phyloP scores from a whole-genome alignment of 495 filamentous ascomycete species.

The Thermothielavioides terrestris region DNA sequence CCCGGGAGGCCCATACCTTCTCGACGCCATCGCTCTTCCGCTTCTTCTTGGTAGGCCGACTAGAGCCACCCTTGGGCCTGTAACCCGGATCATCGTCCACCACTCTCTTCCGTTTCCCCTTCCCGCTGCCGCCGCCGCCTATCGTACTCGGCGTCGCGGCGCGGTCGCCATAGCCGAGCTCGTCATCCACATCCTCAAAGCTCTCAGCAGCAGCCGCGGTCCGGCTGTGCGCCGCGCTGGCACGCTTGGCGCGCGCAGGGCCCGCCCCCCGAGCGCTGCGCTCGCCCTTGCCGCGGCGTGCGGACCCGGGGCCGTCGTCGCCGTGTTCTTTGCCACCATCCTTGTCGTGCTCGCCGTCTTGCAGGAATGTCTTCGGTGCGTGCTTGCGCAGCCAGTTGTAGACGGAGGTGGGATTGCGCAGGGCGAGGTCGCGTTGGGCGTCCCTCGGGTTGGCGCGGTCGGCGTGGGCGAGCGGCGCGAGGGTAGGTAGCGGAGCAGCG shows the following conservation, averaged over 20 bases:
- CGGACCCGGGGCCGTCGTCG: constrained; percentile 20
- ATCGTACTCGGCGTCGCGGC: constrained; percentile 38
- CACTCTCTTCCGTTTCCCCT: constrained; percentile 44
- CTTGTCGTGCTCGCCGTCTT: constrained; percentile 56
- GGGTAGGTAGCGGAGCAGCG: constrained; percentile 23
- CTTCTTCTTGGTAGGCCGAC: constrained; percentile 58
- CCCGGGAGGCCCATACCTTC: background rate
- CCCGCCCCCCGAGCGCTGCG: constrained; percentile 11
- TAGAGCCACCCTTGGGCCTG: constrained; percentile 55
- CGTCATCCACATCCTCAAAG: constrained; percentile 28
- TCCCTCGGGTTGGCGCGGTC: constrained; percentile 7
- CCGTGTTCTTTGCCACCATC: background rate
- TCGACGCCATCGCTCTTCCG: constrained; percentile 26
- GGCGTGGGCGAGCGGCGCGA: constrained; percentile 33
- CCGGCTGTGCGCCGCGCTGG: constrained; percentile 10
- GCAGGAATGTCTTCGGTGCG: constrained; percentile 73
- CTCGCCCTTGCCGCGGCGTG: constrained; percentile 15
- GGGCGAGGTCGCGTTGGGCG: constrained; percentile 46
- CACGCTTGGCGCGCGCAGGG: constrained; percentile 21
- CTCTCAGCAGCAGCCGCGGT: constrained; percentile 24
- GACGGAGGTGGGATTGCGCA: constrained; percentile 74
- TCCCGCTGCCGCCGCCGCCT: constrained; percentile 25
- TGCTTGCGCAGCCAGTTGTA: constrained; percentile 85
- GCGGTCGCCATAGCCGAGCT: constrained; percentile 13
- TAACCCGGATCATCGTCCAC: constrained; percentile 62